Evolutionary conservation across 495 filamentous ascomycete species (phyloP).

Genomic region (Gamarada debralockiae): DNA sequence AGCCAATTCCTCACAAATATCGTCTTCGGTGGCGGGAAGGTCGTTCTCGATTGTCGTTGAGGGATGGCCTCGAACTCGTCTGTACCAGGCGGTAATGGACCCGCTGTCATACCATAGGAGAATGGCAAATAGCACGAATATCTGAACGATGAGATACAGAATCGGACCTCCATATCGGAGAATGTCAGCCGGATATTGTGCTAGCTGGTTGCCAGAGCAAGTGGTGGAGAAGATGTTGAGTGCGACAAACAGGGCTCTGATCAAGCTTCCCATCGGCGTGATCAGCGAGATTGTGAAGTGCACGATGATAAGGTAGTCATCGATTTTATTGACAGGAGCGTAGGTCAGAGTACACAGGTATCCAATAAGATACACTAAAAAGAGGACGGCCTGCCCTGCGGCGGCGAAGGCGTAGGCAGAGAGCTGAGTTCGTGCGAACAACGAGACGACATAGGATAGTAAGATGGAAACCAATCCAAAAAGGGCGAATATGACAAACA

Average conservation of each 20-base stretch:
- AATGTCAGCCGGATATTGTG: constrained; percentile 65
- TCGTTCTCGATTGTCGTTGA: constrained; percentile 26
- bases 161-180: constrained; percentile 76
- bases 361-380: constrained; percentile 74
- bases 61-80: constrained; percentile 31
- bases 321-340: constrained; percentile 54
- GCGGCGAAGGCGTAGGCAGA: constrained; percentile 73
- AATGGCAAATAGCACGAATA: constrained; percentile 57
- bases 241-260: constrained; percentile 65
- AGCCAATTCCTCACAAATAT: constrained; percentile 41
- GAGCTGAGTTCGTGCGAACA: constrained; percentile 64
- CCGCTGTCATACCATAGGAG: constrained; percentile 67
- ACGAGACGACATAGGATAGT: constrained; percentile 67
- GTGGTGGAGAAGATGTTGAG: constrained; percentile 74
- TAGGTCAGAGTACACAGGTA: constrained; percentile 69
- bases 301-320: constrained; percentile 52
- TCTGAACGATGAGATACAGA: constrained; percentile 68
- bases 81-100: constrained; percentile 44
- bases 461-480: constrained; percentile 71
- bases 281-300: constrained; percentile 67
- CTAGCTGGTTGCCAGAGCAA: constrained; percentile 58
- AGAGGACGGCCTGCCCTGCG: constrained; percentile 66
- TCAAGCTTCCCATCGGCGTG: constrained; percentile 64
- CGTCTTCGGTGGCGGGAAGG: constrained; percentile 36
- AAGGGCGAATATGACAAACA: constrained; percentile 71